Conservation (phyloP, 2,329 filamentous ascomycete species). For the Xylariaceae sp. region DNA sequence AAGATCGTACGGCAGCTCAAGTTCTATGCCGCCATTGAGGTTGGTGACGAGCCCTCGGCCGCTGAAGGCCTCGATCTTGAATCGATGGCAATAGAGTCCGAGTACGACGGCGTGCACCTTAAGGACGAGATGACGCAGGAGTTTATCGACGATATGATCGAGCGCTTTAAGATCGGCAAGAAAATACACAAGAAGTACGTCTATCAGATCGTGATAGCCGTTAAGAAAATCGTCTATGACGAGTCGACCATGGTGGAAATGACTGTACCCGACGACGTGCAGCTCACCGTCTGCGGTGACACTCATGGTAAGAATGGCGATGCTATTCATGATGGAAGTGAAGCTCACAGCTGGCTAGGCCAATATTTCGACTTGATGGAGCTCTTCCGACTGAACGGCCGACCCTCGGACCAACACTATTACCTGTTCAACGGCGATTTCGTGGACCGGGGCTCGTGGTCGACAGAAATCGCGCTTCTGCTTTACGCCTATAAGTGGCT, state of each 20-base stretch:
- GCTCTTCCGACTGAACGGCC: slow-evolving; percentile 86
- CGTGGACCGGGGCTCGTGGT: slow-evolving; percentile 96
- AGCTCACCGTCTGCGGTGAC: slow-evolving; percentile 92
- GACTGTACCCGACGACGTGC: slow-evolving; percentile 66
- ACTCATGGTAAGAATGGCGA: slow-evolving; percentile 65
- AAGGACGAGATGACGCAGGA: slow-evolving; percentile 85
- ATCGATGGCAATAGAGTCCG: slow-evolving; percentile 70
- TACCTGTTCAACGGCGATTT: slow-evolving; percentile 99
- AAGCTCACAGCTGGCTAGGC: slow-evolving; percentile 41
- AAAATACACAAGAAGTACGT: slow-evolving; percentile 94
- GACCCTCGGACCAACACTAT: slow-evolving; percentile 75
- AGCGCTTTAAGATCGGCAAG: slow-evolving; percentile 93
- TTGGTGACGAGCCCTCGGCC: slow-evolving; percentile 85
- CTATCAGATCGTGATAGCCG: slow-evolving; percentile 88
- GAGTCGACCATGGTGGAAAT: slow-evolving; percentile 97
- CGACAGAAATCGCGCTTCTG: slow-evolving; percentile 87
- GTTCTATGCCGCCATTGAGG: slow-evolving; percentile 91
- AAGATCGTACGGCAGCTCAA: slow-evolving; percentile 88
- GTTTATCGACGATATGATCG: slow-evolving; percentile 95
- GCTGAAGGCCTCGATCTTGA: slow-evolving; percentile 86
- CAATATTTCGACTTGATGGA: slow-evolving; percentile 98
- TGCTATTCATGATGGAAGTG: neutral
- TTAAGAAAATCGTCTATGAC: slow-evolving; percentile 81
- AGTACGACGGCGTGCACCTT: slow-evolving; percentile 78
- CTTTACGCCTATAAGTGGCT: slow-evolving; percentile 98